These are phyloP conservation scores for Paramarasmius palmivorus DNA, from an alignment of 1,284 basidiomycete genomes.

Conservation along the genomic window DNA sequence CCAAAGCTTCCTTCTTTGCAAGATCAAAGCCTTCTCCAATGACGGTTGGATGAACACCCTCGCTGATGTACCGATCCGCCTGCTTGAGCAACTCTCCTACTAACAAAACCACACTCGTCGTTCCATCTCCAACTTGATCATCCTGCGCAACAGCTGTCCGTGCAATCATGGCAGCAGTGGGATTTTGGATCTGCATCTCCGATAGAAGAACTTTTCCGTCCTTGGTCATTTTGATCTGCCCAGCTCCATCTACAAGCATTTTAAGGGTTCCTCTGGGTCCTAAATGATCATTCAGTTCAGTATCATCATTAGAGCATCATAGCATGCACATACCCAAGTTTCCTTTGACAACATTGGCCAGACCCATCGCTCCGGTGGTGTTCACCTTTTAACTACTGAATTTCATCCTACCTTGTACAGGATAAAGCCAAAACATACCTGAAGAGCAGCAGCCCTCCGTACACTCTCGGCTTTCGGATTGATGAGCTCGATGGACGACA, in stretches of 20 bases:
- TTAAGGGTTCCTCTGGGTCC: conserved; percentile 96
- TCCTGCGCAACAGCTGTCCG: conserved; percentile 98
- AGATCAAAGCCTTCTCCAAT: conserved; percentile 96
- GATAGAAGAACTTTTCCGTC: conserved; percentile 98
- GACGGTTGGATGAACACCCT: conserved; percentile 97
- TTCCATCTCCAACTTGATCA: conserved; percentile 98
- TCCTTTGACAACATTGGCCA: conserved; percentile 96
- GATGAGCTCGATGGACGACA: conserved; percentile 88
- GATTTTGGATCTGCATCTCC: conserved; percentile 99
- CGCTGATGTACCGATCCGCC: conserved; percentile 96
- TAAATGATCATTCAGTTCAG: conserved; percentile 33
- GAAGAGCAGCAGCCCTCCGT: conserved; percentile 87
- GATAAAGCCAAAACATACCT: conserved; percentile 53
- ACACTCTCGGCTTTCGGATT: conserved; percentile 97
- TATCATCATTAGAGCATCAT: conserved; percentile 16
- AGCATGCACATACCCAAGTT: conserved; percentile 76
- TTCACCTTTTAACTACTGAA: conserved; percentile 60
- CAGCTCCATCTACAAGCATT: conserved; percentile 99
- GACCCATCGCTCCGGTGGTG: conserved; percentile 93
- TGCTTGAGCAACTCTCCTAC: conserved; percentile 98
- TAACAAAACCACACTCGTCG: conserved; percentile 95
- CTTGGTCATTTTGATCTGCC: conserved; percentile 99
- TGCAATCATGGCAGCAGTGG: conserved; percentile 99
- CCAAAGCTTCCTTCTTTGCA: conserved; percentile 93
- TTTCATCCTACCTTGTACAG: no score